Percentiles rank a stretch among this genome's conserved stretches.
These are phyloP conservation scores for Fusarium annulatum DNA, from an alignment of 2,329 filamentous ascomycete genomes.

Conservation along the genomic window DNA sequence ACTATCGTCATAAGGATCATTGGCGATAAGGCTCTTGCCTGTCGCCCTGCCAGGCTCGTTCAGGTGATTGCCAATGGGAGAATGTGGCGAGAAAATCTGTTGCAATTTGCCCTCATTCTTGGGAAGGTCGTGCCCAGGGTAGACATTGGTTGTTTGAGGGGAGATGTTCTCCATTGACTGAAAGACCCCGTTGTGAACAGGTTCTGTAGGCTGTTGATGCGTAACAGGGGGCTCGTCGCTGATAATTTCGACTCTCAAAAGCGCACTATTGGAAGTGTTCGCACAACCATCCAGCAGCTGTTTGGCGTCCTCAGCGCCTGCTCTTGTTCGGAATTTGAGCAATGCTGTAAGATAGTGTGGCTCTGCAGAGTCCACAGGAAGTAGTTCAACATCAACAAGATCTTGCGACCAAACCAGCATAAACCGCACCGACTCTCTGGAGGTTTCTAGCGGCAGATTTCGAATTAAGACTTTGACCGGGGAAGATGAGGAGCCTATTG, in stretches of 20 bases:
- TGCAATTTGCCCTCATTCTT: conserved; percentile 66
- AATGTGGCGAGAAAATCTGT: conserved; percentile 77
- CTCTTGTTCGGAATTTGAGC: conserved; percentile 62
- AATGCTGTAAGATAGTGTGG: conserved; percentile 63
- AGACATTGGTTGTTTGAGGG: conserved; percentile 66
- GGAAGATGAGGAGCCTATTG: conserved; percentile 51
- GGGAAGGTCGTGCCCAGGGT: conserved; percentile 68
- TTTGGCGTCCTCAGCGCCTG: conserved; percentile 67
- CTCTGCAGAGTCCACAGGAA: conserved; percentile 63
- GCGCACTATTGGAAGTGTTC: conserved; percentile 53
- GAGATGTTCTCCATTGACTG: conserved; percentile 71
- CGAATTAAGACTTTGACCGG: conserved; percentile 62
- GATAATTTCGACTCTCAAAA: conserved; percentile 63
- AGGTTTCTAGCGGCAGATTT: conserved; percentile 64
- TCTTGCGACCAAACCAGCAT: conserved; percentile 71
- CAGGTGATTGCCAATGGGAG: conserved; percentile 77
- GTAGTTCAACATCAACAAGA: conserved; percentile 61
- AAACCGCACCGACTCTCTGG: conserved; percentile 63
- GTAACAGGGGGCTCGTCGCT: conserved; percentile 50
- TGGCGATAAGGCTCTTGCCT: conserved; percentile 78
- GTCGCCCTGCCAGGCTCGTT: conserved; percentile 68
- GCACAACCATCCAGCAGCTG: conserved; percentile 67
- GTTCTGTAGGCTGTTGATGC: conserved; percentile 43
- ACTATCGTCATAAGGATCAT: conserved; percentile 67
- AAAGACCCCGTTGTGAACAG: conserved; percentile 69